These are phyloP conservation scores for Paspalum notatum DNA, from an alignment of 176 grass and related monocot genomes.

Conservation along the genomic window DNA sequence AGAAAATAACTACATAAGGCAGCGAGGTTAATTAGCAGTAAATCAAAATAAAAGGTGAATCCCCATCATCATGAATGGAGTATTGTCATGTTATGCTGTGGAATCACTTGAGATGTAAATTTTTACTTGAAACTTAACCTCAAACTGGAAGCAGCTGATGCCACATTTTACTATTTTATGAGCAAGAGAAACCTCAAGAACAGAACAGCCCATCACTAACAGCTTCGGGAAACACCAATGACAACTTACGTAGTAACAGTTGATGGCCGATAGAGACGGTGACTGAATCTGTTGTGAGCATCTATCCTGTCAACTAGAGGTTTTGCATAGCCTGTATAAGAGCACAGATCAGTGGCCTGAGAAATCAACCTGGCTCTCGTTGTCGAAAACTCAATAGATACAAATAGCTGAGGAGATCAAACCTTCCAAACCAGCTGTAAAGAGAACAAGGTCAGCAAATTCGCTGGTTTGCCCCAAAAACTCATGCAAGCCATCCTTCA, in stretches of 20 bases:
- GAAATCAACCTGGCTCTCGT: constrained; percentile 7
- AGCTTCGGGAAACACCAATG: constrained; percentile 12
- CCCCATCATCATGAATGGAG: not conserved
- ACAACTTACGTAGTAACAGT: constrained; percentile 86
- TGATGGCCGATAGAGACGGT: constrained; percentile 73
- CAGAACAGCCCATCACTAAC: not conserved
- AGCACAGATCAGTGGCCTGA: constrained; percentile 23
- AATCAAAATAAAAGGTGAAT: too few species aligned
- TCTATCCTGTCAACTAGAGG: constrained; percentile 94
- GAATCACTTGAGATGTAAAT: constrained; percentile 7
- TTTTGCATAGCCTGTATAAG: constrained; percentile 75
- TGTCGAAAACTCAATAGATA: not conserved
- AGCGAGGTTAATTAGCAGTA: too few species aligned
- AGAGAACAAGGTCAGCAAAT: constrained; percentile 95
- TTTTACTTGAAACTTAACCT: constrained; percentile 11
- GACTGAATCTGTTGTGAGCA: constrained; percentile 67
- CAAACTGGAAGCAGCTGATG: not conserved
- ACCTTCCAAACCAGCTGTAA: constrained; percentile 98
- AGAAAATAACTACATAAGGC: not conserved
- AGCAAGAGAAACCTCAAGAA: constrained; percentile 11
- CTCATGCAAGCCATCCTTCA: constrained; percentile 84
- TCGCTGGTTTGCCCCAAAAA: constrained; percentile 74
- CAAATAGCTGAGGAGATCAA: constrained; percentile 15
- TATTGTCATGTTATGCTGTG: not conserved
- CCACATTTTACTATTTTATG: not conserved